phyloP scores from a whole-genome alignment of 2,329 filamentous ascomycete genomes.

The Fusarium sp. region DNA sequence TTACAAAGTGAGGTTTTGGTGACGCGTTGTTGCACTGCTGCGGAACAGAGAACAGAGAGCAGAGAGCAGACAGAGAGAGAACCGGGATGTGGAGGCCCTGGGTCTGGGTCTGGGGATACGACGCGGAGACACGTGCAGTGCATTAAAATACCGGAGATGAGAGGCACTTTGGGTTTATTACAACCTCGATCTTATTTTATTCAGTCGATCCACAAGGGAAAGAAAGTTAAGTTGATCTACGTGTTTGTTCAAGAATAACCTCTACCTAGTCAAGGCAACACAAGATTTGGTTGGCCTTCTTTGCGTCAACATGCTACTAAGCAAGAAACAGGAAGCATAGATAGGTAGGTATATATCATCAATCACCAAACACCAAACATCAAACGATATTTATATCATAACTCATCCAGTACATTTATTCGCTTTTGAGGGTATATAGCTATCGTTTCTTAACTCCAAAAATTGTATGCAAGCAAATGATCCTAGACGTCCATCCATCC shows the following conservation, averaged over 20 bases:
- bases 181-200: neutral
- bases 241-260: neutral
- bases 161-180: neutral
- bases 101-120: slow-evolving; percentile 3
- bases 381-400: neutral
- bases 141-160: slow-evolving; percentile 1
- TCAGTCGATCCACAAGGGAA: neutral
- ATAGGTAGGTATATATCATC: neutral
- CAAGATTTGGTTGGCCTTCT: neutral
- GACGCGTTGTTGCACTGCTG: slow-evolving; percentile 40
- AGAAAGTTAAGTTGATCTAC: neutral
- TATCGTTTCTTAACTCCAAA: slow-evolving; percentile 18
- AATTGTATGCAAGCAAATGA: slow-evolving; percentile 25
- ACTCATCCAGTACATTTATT: slow-evolving; percentile 16
- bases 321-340: no score
- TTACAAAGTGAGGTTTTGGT: slow-evolving; percentile 28
- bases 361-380: neutral
- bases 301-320: neutral
- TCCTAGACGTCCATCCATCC: neutral
- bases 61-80: no score
- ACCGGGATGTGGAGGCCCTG: slow-evolving; percentile 25
- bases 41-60: slow-evolving; percentile 1
- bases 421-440: slow-evolving; percentile 34
- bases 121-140: slow-evolving; percentile 45
- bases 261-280: neutral